phyloP scores from a whole-genome alignment of 2,329 filamentous ascomycete genomes.

The Claviceps arundinis region DNA sequence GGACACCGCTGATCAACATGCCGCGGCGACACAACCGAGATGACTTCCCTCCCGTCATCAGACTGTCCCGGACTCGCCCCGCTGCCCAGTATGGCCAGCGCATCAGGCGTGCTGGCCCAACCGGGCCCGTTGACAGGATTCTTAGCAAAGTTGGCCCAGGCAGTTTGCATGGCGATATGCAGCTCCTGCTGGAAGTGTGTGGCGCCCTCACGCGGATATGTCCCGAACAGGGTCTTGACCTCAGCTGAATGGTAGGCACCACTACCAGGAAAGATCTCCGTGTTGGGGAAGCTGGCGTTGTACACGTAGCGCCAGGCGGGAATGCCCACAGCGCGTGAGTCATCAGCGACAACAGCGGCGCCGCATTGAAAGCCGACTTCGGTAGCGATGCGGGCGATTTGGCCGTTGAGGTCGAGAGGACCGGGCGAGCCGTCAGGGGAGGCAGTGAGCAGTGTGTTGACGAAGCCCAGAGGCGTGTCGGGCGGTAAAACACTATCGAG shows the following conservation, averaged over 20 bases:
- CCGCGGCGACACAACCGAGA: background rate
- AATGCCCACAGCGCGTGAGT: slow-evolving; percentile 19
- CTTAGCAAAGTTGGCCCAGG: slow-evolving; percentile 18
- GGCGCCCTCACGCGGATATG: slow-evolving; percentile 9
- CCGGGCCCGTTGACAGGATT: slow-evolving; percentile 13
- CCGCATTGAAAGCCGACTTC: slow-evolving; percentile 13
- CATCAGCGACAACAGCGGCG: slow-evolving; percentile 14
- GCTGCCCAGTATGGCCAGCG: slow-evolving; percentile 13
- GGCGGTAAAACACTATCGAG: background rate
- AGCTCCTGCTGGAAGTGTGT: slow-evolving; percentile 11
- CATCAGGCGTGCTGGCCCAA: slow-evolving; percentile 11
- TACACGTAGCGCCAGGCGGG: slow-evolving; percentile 32
- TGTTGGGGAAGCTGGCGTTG: slow-evolving; percentile 34
- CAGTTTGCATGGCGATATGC: slow-evolving; percentile 14
- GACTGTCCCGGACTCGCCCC: slow-evolving; percentile 3
- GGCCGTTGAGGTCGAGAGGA: slow-evolving; percentile 10
- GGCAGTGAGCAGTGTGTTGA: slow-evolving; percentile 2
- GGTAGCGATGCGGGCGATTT: slow-evolving; percentile 9
- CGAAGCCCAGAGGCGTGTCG: background rate
- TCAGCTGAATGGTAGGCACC: slow-evolving; percentile 33
- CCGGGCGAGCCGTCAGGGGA: slow-evolving; percentile 9
- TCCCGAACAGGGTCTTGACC: slow-evolving; percentile 30
- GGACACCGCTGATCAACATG: background rate
- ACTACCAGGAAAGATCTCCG: slow-evolving; percentile 21
- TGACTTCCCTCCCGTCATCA: background rate